phyloP scores from a whole-genome alignment of 2,329 filamentous ascomycete species.

The Beauveria varroae region DNA sequence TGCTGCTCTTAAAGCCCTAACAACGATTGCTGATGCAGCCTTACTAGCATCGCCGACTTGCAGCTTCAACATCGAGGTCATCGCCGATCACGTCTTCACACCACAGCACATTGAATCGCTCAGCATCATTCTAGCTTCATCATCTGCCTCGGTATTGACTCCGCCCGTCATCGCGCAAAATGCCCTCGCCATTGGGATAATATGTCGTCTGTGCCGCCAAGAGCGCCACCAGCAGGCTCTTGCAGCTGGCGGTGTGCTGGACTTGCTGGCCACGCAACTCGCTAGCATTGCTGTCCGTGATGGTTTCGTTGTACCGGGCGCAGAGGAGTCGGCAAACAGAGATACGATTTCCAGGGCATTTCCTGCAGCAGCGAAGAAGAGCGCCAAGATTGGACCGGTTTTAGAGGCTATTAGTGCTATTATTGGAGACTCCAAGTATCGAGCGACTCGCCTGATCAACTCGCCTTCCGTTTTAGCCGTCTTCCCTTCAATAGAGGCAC shows the following conservation, averaged over 20 bases:
- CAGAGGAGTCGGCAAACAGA: slow-evolving; percentile 45
- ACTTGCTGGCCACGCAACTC: slow-evolving; percentile 67
- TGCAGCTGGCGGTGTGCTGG: slow-evolving; percentile 65
- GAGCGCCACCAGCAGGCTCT: slow-evolving; percentile 65
- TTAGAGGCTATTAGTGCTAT: slow-evolving; percentile 72
- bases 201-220: slow-evolving; percentile 55
- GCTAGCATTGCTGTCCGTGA: slow-evolving; percentile 61
- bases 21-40: slow-evolving; percentile 61
- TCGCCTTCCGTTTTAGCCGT: slow-evolving; percentile 63
- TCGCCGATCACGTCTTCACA: slow-evolving; percentile 60
- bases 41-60: slow-evolving; percentile 44
- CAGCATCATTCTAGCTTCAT: slow-evolving; percentile 47
- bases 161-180: slow-evolving; percentile 54
- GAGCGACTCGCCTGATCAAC: slow-evolving; percentile 63
- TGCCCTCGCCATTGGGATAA: slow-evolving; percentile 48
- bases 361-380: slow-evolving; percentile 52
- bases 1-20: slow-evolving; percentile 66
- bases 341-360: slow-evolving; percentile 50
- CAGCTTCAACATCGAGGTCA: slow-evolving; percentile 38
- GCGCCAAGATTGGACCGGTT: slow-evolving; percentile 57
- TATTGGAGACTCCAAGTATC: slow-evolving; percentile 69
- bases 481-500: slow-evolving; percentile 54
- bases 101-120: slow-evolving; percentile 54
- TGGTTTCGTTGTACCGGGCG: slow-evolving; percentile 61
- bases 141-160: slow-evolving; percentile 43